These are phyloP conservation scores for Helenozyma baotianmanensis DNA, from an alignment of 805 yeast species.

Conservation along the genomic window DNA sequence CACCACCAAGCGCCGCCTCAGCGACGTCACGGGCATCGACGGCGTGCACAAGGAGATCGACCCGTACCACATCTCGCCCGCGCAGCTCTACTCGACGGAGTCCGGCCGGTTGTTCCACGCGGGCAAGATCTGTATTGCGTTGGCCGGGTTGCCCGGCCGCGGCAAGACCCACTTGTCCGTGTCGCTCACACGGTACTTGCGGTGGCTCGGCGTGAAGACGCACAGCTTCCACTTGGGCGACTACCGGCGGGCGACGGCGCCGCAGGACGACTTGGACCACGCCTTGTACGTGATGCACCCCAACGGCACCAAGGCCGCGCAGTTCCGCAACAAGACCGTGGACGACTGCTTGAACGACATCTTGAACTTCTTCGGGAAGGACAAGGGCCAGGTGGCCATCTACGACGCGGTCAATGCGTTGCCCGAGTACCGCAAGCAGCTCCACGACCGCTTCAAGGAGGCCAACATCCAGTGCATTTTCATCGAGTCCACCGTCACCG, in stretches of 20 bases:
- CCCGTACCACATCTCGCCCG: constrained; percentile 74
- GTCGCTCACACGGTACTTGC: constrained; percentile 80
- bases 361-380: constrained; percentile 61
- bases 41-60: constrained; percentile 66
- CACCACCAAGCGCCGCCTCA: constrained; percentile 28
- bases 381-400: constrained; percentile 90
- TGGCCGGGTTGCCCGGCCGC: constrained; percentile 92
- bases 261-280: constrained; percentile 50
- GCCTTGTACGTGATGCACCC: constrained; percentile 55
- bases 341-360: constrained; percentile 67
- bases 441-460: constrained; percentile 50
- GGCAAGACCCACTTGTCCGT: constrained; percentile 94
- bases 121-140: constrained; percentile 82
- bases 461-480: constrained; percentile 73
- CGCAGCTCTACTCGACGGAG: constrained; percentile 89
- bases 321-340: constrained; percentile 54
- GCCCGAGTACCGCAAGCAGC: constrained; percentile 56
- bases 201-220: constrained; percentile 95
- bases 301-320: constrained; percentile 35
- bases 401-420: constrained; percentile 93
- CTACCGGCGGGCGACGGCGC: constrained; percentile 57
- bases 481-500: constrained; percentile 83
- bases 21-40: constrained; percentile 37
- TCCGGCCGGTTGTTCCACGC: constrained; percentile 93
- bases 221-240: constrained; percentile 77